Base-by-base conservation (phyloP, 2,329 filamentous ascomycete species). In the Beauveria brongniartii region DNA sequence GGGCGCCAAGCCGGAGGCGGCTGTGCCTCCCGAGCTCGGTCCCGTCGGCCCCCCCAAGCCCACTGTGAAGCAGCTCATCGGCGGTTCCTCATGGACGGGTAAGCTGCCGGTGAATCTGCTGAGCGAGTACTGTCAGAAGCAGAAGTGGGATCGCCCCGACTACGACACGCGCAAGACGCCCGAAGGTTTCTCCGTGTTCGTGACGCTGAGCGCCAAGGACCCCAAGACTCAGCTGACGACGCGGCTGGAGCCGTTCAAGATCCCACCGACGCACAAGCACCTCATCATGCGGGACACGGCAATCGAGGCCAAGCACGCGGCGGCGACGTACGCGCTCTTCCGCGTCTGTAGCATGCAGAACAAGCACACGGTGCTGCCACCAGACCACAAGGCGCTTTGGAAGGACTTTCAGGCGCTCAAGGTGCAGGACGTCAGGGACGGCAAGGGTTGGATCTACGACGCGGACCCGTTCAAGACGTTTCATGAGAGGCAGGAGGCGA, bases 321-420 rank as follows among this genome's bases (percentile, higher is more conserved):
- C 92, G 9, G 94, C 94, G 4, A 91, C 92, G 0, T 97, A 95
- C 75, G 90, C 88, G 3, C 81, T 99, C 9, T 97, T 94, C 71
- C 84, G 94, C 55, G 90, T 97, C 3, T 93, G 90, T 73, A 97
- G 89, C 70, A 96, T 95, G 87, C 92, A 92, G 74, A 97, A 97
- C 71, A 85, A 97, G 68, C 91, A 96, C 71, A 95, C 92, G 79
- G 93, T 92, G 77, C 81, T 99, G 65, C 94, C 94, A 26, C 94
- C 94, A 0, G 90, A 89, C 62, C 95, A 97, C 75, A 89, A 88
- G 69, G 85, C 90, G 65, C 77, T 97, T 47, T 99, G 94, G 94
- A 96, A 95, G 71, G 87, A 92, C 62, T 96, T 99, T 66, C 84
- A 89, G 64, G 82, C 85, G 4, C 77, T 97, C 64, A 97, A 97